A percentile compares a stretch with the other conserved stretches of the same genome.
Conservation (phyloP, 148 eudicot genomes). For the Spergularia bocconei region DNA sequence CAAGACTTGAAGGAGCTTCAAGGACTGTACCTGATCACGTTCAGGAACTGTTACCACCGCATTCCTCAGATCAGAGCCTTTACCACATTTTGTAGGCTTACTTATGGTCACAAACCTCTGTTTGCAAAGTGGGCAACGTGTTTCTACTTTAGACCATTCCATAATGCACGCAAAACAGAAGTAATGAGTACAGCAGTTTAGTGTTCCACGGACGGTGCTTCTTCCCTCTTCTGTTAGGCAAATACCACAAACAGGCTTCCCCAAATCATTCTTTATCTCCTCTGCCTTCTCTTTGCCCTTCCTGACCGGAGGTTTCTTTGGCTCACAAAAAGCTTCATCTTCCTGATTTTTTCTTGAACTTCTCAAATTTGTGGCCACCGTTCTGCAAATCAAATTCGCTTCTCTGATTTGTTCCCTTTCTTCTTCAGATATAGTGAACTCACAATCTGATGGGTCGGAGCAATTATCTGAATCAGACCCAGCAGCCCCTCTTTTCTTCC, state of each 20-base stretch:
- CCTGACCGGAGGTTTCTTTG: constrained; percentile 44
- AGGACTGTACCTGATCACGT: constrained; percentile 77
- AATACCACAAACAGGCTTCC: constrained; percentile 86
- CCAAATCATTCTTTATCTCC: constrained; percentile 47
- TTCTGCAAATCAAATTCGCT: constrained; percentile 56
- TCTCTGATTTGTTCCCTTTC: constrained; percentile 86
- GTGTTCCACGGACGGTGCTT: constrained; percentile 69
- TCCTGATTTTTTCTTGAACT: constrained; percentile 48
- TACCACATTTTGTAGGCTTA: constrained; percentile 53
- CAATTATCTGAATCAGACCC: constrained; percentile 68
- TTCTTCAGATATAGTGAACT: constrained; percentile 92
- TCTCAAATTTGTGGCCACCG: constrained; percentile 42
- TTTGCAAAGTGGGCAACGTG: constrained; percentile 97
- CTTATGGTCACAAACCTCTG: constrained; percentile 75
- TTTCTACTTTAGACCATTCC: constrained; percentile 99
- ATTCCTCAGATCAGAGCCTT: constrained; percentile 46
- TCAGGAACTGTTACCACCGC: constrained; percentile 61
- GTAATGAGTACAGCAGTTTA: constrained; percentile 87
- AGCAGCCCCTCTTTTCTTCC: constrained; percentile 41
- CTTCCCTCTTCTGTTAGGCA: constrained; percentile 88
- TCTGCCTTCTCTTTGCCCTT: constrained; percentile 85
- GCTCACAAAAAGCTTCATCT: constrained; percentile 32
- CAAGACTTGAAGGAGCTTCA: constrained; percentile 4
- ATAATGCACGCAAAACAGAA: constrained; percentile 91
- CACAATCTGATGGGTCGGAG: constrained; percentile 65